Evolutionary conservation across 2,329 filamentous ascomycete genomes (phyloP).

Genomic region (Aulographum hederae): DNA sequence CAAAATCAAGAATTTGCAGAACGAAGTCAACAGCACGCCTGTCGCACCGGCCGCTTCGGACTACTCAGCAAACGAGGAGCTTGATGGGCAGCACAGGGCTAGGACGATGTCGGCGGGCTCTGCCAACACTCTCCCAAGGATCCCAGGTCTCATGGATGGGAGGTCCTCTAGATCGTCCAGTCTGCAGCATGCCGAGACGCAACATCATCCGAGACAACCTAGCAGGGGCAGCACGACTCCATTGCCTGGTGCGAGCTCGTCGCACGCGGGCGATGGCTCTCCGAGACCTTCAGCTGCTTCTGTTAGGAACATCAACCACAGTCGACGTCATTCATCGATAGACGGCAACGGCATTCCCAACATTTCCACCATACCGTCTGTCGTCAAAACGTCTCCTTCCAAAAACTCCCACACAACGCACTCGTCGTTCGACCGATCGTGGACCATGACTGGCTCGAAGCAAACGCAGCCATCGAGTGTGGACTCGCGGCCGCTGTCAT

Average conservation of each 20-base stretch:
- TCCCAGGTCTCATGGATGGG: constrained; percentile 17
- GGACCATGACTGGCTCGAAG: constrained; percentile 30
- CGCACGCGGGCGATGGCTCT: constrained; percentile 20
- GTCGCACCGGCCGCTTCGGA: constrained; percentile 19
- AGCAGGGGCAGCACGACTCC: background rate
- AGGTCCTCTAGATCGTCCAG: constrained; percentile 6
- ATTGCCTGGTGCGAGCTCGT: constrained; percentile 7
- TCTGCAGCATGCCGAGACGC: background rate
- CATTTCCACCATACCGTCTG: constrained; percentile 9
- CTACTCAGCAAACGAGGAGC: constrained; percentile 21
- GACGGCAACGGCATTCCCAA: constrained; percentile 31
- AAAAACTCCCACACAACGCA: constrained; percentile 32
- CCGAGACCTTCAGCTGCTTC: constrained; percentile 60
- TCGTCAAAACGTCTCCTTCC: constrained; percentile 9
- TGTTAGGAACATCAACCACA: constrained; percentile 65
- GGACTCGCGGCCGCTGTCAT: background rate
- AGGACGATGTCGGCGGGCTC: constrained; percentile 26
- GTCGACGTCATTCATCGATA: constrained; percentile 72
- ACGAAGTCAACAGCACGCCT: constrained; percentile 52
- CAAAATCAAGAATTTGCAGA: constrained; percentile 81
- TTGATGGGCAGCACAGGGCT: constrained; percentile 25
- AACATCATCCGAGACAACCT: background rate
- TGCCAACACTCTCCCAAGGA: constrained; percentile 18
- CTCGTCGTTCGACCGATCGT: constrained; percentile 39
- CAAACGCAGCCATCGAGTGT: constrained; percentile 1